phyloP scores from a whole-genome alignment of 768 basidiomycete genomes.

The Lentinula guzmanii region DNA sequence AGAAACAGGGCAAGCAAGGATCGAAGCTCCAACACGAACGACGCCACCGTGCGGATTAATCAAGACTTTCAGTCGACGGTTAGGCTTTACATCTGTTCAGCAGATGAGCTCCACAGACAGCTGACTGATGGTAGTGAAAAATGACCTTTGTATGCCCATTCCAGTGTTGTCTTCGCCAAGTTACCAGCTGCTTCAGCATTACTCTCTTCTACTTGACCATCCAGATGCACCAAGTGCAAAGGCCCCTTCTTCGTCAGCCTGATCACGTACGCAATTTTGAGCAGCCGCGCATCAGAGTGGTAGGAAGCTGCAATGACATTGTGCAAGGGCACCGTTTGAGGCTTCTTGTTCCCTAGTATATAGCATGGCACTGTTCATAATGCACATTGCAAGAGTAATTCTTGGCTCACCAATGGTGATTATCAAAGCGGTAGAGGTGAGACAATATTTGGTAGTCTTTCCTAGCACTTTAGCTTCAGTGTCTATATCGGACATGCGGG shows the following conservation, averaged over 20 bases:
- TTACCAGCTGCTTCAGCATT: conserved; percentile 28
- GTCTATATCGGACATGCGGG: neutral
- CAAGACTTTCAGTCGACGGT: conserved; percentile 57
- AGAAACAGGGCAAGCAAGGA: neutral
- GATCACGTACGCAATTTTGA: conserved; percentile 49
- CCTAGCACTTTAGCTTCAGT: neutral
- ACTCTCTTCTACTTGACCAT: conserved; percentile 32
- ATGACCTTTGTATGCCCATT: conserved; percentile 59
- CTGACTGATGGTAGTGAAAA: neutral
- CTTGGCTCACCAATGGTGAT: conserved; percentile 8
- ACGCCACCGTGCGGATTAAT: conserved; percentile 80
- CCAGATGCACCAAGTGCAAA: conserved; percentile 34
- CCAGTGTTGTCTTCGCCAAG: conserved; percentile 54
- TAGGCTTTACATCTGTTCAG: conserved; percentile 45
- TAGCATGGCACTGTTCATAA: neutral
- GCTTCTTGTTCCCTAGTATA: neutral
- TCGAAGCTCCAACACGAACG: conserved; percentile 32
- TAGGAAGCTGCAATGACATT: conserved; percentile 53
- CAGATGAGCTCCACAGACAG: neutral
- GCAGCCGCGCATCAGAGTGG: conserved; percentile 19
- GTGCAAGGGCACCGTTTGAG: conserved; percentile 29
- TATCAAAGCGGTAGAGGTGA: neutral
- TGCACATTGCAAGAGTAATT: conserved; percentile 2
- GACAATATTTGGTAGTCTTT: neutral
- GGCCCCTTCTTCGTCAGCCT: conserved; percentile 34